Evolutionary conservation across 352 stramenopile species (phyloP), one percentile per base, ranked within the genome.

Genomic region (Pythium pyrilobum): DNA sequence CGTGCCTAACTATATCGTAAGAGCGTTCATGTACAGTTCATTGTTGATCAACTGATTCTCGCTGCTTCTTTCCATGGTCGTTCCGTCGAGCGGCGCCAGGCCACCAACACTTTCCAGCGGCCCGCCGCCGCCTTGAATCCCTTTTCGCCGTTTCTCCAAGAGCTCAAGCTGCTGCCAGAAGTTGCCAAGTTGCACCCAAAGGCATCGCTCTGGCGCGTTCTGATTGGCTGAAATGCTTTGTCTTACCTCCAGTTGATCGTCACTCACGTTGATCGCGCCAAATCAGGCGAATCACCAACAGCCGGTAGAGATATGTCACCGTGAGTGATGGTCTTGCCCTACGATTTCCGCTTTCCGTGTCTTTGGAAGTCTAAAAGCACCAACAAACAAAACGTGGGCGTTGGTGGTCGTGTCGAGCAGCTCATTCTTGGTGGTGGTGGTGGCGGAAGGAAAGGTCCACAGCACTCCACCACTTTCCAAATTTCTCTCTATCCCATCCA

Each of bases 241-340:
- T 57, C 49, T 48, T 39, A 46, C 11, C 15, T 42, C 9, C 31
- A 3, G 37, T 4, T 21, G 39, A 63, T 57, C 56, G 48, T 63
- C 56, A 63, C 41, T 63, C 56, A 63, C 50, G 25, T n/a, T n/a
- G n/a, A n/a, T n/a, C n/a, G n/a, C n/a, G n/a, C 15, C 9, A 46
- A 41, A 39, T 40, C 38, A 57, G 40, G 20, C 42, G 38, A n/a
- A n/a, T n/a, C n/a, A n/a, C n/a, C n/a, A n/a, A n/a, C n/a, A n/a
- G n/a, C 43, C 18, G 18, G 18, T 18, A 33, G 24, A 53, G 49
- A 46, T 48, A 38, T 20, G 56, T 37, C 13, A 29, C 56, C 56
- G 40, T 63, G 56, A 63, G 47, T 63, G 62, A 57, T 53, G 53
- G 52, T 53, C 36, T 13, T 52, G 23, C 10, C 20, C 18, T 21